Evolutionary conservation across 2,329 filamentous ascomycete species (phyloP), one percentile per base, ranked within the genome.

Genomic region (Metarhizium sp.): DNA sequence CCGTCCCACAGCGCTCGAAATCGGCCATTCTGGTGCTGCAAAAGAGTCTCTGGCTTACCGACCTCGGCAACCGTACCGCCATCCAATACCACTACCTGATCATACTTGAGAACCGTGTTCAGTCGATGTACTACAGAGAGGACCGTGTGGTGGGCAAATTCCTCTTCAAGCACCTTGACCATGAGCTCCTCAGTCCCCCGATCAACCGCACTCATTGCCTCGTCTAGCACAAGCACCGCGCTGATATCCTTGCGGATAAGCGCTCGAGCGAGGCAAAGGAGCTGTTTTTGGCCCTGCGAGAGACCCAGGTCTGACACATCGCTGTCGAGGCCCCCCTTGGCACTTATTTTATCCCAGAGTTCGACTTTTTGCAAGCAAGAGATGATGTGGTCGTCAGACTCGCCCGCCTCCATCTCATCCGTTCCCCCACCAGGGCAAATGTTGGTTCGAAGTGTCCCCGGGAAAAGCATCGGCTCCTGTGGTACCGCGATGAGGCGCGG

Each of bases 401-500:
- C 20, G 38, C 10, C 13, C 18, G 11, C 16, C 3, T 13, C 16
- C 6, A 18, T 11, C 32, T 2, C 29, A 8, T 7, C 34, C 8
- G 6, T 20, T 4, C 25, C 3, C 25, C 25, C 25, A 25, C 25
- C 4, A 25, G 25, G 25, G 25, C 25, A 25, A 2, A 51, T 38
- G 25, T 56, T 61, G 3, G 61, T 51, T 10, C 63, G 64, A 51
- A 74, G 67, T 2, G 67, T 71, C 32, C 70, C 73, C 1, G 71
- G 71, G 2, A 80, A 63, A 59, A 80, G 75, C 10, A 77, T 70
- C 0, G 75, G 64, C 8, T 81, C 77, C 62, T 82, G 79, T 0
- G 79, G 74, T 1, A 81, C 61, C 16, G 73, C 72, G 49, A 76
- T 75, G 45, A 81, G 64, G 6, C 69, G 71, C 20, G 70, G 63